Evolutionary conservation across 164 flowering plant genomes (phyloP).

Genomic region (Aristolochia californica): DNA sequence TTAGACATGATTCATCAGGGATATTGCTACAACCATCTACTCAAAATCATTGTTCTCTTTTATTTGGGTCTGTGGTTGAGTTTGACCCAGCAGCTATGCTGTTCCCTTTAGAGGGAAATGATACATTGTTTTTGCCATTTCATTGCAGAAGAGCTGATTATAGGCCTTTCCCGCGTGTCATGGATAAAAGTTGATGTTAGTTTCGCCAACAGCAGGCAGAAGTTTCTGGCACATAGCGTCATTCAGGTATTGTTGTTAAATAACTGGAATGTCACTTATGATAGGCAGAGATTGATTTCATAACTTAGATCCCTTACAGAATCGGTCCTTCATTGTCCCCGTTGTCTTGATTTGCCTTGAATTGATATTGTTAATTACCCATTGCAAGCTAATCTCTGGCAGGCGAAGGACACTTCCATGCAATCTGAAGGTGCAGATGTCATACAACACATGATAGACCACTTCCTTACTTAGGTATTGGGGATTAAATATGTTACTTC

Average conservation of each 20-base stretch:
- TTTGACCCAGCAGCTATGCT: background rate
- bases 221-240: slow-evolving; percentile 85
- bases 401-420: slow-evolving; percentile 61
- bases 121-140: background rate
- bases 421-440: slow-evolving; percentile 88
- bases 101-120: background rate
- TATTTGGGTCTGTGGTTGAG: background rate
- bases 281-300: background rate
- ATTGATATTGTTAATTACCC: background rate
- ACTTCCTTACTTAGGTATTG: slow-evolving; percentile 39
- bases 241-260: slow-evolving; percentile 59
- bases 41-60: background rate
- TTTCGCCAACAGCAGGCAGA: slow-evolving; percentile 61
- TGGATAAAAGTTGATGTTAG: slow-evolving; percentile 99
- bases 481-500: too few relatives aligned
- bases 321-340: too few relatives aligned
- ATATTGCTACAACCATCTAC: background rate
- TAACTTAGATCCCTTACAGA: background rate
- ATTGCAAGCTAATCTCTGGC: slow-evolving; percentile 13
- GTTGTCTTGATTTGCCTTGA: too few relatives aligned
- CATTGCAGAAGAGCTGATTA: slow-evolving; percentile 65
- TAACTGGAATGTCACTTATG: background rate
- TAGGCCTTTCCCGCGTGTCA: slow-evolving; percentile 63
- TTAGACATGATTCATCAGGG: background rate
- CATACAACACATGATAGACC: slow-evolving; percentile 83